phyloP scores from a whole-genome alignment of 2,329 filamentous ascomycete genomes.

The Myriosclerotinia duriaeana region DNA sequence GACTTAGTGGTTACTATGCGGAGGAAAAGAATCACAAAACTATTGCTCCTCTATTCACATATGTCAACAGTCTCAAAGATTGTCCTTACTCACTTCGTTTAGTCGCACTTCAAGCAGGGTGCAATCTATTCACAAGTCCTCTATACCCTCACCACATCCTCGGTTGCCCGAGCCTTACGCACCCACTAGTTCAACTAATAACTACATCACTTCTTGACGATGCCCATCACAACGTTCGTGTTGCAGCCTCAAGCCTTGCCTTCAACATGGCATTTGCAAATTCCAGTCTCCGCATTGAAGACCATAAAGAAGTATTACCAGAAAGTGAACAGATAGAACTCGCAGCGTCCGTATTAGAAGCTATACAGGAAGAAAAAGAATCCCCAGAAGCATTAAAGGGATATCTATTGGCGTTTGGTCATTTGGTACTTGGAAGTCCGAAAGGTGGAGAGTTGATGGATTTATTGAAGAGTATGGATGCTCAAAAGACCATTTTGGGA shows the following conservation, averaged over 20 bases:
- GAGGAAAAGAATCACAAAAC: conserved; percentile 69
- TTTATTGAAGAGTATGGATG: conserved; percentile 75
- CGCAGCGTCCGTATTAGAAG: conserved; percentile 76
- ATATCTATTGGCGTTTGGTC: conserved; percentile 72
- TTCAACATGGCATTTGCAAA: conserved; percentile 78
- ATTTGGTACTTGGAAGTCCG: conserved; percentile 69
- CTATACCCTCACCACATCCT: conserved; percentile 68
- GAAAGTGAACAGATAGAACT: conserved; percentile 78
- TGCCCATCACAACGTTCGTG: conserved; percentile 69
- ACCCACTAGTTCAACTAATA: conserved; percentile 65
- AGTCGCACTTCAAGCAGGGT: conserved; percentile 77
- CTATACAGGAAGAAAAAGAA: conserved; percentile 56
- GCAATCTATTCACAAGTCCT: conserved; percentile 78
- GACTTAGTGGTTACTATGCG: conserved; percentile 78
- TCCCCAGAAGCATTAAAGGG: conserved; percentile 75
- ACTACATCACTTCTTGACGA: conserved; percentile 78
- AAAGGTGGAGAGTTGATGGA: conserved; percentile 75
- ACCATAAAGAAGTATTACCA: conserved; percentile 57
- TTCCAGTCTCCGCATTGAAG: conserved; percentile 61
- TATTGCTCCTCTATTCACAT: conserved; percentile 58
- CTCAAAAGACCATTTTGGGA: conserved; percentile 58
- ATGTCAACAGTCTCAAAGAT: conserved; percentile 55
- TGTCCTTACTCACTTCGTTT: conserved; percentile 82
- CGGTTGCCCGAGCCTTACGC: conserved; percentile 50
- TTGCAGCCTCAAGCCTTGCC: conserved; percentile 77